phyloP scores from a whole-genome alignment of 805 yeast genomes.

The Saccharomyces paradoxus region DNA sequence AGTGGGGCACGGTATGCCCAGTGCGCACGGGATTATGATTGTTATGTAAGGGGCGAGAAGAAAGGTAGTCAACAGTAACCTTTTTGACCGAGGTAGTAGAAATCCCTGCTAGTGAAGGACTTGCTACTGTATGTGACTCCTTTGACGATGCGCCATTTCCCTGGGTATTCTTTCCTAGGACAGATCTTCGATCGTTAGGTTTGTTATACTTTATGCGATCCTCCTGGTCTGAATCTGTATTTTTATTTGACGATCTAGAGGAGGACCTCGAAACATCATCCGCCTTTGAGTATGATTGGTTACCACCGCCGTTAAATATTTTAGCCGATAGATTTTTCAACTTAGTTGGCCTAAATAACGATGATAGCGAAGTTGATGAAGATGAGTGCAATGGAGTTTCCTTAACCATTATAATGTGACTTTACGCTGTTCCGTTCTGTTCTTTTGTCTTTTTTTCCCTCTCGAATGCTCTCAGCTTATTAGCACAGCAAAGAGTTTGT shows the following conservation, averaged over 20 bases:
- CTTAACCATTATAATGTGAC: neutral
- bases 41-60: neutral
- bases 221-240: neutral
- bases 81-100: neutral
- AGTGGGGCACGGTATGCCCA: neutral
- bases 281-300: neutral
- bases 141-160: neutral
- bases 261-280: neutral
- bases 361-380: neutral
- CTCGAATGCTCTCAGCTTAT: neutral
- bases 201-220: neutral
- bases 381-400: neutral
- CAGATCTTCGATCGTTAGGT: neutral
- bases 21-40: neutral
- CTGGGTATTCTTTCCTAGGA: neutral
- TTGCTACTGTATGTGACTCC: neutral
- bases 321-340: neutral
- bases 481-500: neutral
- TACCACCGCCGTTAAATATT: neutral
- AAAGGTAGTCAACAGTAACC: neutral
- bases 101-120: neutral
- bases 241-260: neutral
- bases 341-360: neutral
- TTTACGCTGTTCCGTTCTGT: neutral
- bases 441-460: neutral